These are phyloP conservation scores for Fagopyrum homotropicum DNA, from an alignment of 148 eudicot genomes.

Conservation along the genomic window DNA sequence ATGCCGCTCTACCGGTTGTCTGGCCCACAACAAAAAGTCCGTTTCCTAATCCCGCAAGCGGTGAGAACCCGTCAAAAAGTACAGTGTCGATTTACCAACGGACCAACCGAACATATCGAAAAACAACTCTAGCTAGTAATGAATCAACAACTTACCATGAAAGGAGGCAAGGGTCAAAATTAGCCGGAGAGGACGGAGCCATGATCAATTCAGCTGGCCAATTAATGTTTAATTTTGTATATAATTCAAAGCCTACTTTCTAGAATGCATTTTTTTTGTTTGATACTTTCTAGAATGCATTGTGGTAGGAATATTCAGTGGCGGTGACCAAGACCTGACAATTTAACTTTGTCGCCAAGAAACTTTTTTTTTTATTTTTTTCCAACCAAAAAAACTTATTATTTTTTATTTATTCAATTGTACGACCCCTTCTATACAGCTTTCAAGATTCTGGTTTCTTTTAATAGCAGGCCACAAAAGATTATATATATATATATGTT, in stretches of 20 bases:
- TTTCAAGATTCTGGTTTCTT: background rate
- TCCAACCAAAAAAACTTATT: too few species aligned
- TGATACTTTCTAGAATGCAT: background rate
- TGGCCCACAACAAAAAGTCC: too few species aligned
- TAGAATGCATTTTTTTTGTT: background rate
- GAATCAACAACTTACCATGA: too few species aligned
- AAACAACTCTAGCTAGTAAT: too few species aligned
- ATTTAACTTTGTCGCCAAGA: conserved; percentile 8
- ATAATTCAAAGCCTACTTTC: background rate
- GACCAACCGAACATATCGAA: too few species aligned
- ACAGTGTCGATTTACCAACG: too few species aligned
- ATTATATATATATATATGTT: too few species aligned
- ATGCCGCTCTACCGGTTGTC: too few species aligned
- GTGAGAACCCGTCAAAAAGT: too few species aligned
- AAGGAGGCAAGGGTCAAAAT: background rate
- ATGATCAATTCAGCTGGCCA: background rate
- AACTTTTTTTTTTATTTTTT: background rate
- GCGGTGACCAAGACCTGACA: background rate
- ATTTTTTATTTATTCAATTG: background rate
- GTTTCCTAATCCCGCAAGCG: too few species aligned
- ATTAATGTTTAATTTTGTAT: background rate
- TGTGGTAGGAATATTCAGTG: background rate
- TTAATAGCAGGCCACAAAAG: background rate
- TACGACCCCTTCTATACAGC: background rate
- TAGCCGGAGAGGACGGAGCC: background rate